Percentiles rank a stretch among this genome's conserved stretches.
Conservation (phyloP, 1,284 basidiomycete genomes). For the Ceratobasidium sp. region DNA sequence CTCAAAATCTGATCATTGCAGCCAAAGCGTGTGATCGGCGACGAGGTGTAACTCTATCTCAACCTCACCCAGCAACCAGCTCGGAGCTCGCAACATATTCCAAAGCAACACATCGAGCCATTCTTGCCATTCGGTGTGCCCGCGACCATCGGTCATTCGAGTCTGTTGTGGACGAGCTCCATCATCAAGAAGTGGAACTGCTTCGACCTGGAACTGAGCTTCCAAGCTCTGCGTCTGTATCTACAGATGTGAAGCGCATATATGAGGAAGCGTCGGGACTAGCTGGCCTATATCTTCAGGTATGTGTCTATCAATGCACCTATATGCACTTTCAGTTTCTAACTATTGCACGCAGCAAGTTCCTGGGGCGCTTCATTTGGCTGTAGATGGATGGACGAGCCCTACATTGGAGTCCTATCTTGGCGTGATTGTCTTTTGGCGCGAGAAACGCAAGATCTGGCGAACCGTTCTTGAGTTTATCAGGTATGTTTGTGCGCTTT, state of each 20-base stretch:
- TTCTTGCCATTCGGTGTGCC: slow-evolving; percentile 23
- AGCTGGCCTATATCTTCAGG: not conserved
- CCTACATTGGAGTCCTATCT: slow-evolving; percentile 20
- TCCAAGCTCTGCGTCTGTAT: not conserved
- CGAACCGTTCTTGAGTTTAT: slow-evolving; percentile 5
- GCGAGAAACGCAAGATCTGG: not conserved
- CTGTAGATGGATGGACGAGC: slow-evolving; percentile 25
- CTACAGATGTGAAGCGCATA: slow-evolving; percentile 31
- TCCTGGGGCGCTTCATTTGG: slow-evolving; percentile 24
- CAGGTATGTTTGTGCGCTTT: slow-evolving; percentile 10
- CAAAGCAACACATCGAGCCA: not conserved
- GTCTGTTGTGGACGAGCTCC: slow-evolving; percentile 25
- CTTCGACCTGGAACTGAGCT: slow-evolving; percentile 17
- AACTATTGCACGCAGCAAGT: not conserved
- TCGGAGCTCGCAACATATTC: slow-evolving; percentile 11
- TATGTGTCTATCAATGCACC: not conserved
- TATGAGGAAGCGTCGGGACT: slow-evolving; percentile 12
- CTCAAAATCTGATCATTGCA: slow-evolving; percentile 8
- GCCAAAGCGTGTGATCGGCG: slow-evolving; percentile 5
- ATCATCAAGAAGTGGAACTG: slow-evolving; percentile 20
- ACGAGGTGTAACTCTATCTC: not conserved
- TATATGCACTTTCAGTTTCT: not conserved
- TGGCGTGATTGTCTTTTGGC: slow-evolving; percentile 27
- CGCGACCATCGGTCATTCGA: slow-evolving; percentile 22
- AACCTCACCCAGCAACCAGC: too few species aligned